Evolutionary conservation across 2,329 filamentous ascomycete species (phyloP).

Genomic region (Neopestalotiopsis clavispora): DNA sequence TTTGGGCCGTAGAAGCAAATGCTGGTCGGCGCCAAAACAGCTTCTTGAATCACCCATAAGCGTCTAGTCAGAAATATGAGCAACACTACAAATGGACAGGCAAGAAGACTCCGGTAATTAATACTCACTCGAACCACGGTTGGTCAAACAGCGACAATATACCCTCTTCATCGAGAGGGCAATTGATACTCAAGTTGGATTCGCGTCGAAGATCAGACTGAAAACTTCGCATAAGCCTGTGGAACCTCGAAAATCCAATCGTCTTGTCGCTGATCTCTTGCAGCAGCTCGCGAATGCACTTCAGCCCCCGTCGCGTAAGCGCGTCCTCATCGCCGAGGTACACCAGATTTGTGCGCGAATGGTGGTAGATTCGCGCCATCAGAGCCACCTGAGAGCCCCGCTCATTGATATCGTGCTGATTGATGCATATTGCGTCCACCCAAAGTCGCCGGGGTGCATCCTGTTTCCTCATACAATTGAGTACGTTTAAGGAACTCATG

Average conservation of each 20-base stretch:
- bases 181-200: background rate
- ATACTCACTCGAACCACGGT: conserved; percentile 1
- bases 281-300: background rate
- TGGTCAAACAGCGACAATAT: background rate
- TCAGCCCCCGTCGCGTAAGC: background rate
- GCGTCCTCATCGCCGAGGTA: background rate
- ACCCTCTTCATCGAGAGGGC: background rate
- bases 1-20: conserved; percentile 4
- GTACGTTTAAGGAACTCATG: background rate
- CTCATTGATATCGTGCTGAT: background rate
- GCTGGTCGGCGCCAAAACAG: background rate
- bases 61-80: background rate
- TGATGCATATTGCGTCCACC: conserved; percentile 2
- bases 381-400: background rate
- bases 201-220: background rate
- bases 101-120: background rate
- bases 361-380: background rate
- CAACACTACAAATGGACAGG: background rate
- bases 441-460: background rate
- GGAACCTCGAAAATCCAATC: background rate
- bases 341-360: background rate
- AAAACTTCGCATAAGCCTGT: background rate
- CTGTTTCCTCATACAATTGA: background rate
- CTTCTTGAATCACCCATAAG: background rate
- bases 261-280: background rate